Percentiles rank a stretch among this genome's conserved stretches.
phyloP scores from a whole-genome alignment of 2,329 filamentous ascomycete genomes.

The Colletotrichum tamarilloi region DNA sequence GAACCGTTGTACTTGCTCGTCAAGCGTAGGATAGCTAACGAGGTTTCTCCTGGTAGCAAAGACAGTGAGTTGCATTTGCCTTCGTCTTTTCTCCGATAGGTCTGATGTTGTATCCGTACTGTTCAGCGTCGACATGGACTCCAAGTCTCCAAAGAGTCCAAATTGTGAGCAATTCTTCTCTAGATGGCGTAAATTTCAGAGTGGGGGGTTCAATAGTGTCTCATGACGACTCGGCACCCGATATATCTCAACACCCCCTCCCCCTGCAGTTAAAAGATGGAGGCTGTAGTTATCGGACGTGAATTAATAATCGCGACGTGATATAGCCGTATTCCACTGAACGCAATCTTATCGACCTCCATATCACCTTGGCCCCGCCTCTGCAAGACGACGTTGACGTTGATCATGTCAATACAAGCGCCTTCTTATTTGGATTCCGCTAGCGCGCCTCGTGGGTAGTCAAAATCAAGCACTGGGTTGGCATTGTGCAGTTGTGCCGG shows the following conservation, averaged over 20 bases:
- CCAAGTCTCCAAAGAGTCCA: neutral
- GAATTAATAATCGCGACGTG: constrained; percentile 7
- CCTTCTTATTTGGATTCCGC: neutral
- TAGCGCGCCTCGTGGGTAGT: neutral
- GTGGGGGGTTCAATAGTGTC: constrained; percentile 5
- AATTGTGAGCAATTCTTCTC: neutral
- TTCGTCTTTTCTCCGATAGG: constrained; percentile 29
- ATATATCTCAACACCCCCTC: neutral
- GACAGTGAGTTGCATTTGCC: neutral
- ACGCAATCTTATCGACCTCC: constrained; percentile 11
- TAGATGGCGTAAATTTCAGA: neutral
- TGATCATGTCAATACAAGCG: constrained; percentile 10
- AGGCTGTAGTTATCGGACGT: neutral
- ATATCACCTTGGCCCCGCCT: constrained; percentile 11
- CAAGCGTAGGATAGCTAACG: neutral
- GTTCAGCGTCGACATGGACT: constrained; percentile 1
- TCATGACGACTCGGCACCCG: constrained; percentile 9
- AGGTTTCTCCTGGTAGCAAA: constrained; percentile 12
- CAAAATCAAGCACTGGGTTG: neutral
- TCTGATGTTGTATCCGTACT: neutral
- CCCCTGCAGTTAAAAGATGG: constrained; percentile 2
- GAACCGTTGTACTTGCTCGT: neutral
- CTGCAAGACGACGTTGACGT: neutral
- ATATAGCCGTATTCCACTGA: neutral
- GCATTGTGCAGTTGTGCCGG: neutral